Percentiles rank a stretch among this genome's conserved stretches.
These are phyloP conservation scores for Kodamaea kakaduensis DNA, from an alignment of 805 yeast genomes.

Conservation along the genomic window DNA sequence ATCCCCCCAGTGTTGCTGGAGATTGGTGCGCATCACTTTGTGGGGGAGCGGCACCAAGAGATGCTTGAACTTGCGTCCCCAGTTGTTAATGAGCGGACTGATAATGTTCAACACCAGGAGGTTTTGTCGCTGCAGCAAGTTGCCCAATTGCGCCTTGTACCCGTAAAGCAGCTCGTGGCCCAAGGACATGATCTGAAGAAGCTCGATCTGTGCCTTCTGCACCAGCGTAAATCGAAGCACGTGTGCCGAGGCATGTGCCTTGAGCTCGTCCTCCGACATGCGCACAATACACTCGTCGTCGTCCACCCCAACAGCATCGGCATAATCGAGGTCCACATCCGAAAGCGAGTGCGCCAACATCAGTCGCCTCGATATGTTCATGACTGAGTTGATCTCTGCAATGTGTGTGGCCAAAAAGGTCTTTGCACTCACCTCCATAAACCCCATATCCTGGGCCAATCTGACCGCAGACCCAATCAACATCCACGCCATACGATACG, in stretches of 20 bases:
- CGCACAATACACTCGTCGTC: conserved; percentile 25
- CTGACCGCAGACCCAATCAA: conserved; percentile 83
- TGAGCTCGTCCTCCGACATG: conserved; percentile 32
- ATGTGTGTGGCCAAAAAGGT: conserved; percentile 80
- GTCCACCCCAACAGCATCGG: conserved; percentile 29
- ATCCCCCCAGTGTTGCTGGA: conserved; percentile 20
- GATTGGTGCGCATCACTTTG: conserved; percentile 29
- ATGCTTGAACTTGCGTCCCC: conserved; percentile 64
- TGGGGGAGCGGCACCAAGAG: conserved; percentile 49
- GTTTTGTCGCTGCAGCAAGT: conserved; percentile 57
- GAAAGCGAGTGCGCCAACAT: conserved; percentile 70
- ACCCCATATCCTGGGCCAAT: conserved; percentile 80
- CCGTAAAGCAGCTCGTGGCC: conserved; percentile 84
- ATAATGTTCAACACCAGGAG: conserved; percentile 67
- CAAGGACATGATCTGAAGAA: conserved; percentile 71
- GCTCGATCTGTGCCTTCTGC: conserved; percentile 76
- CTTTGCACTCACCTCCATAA: conserved; percentile 68
- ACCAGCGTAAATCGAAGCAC: conserved; percentile 50
- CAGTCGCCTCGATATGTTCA: conserved; percentile 74
- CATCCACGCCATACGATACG: conserved; percentile 93
- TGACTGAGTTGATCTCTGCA: conserved; percentile 77
- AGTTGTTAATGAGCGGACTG: conserved; percentile 71
- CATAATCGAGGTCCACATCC: conserved; percentile 56
- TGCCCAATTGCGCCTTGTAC: conserved; percentile 51
- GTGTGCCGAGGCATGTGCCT: conserved; percentile 22